These are phyloP conservation scores for Vigna trinervia DNA, from an alignment of 306 rosid genomes.

Conservation along the genomic window DNA sequence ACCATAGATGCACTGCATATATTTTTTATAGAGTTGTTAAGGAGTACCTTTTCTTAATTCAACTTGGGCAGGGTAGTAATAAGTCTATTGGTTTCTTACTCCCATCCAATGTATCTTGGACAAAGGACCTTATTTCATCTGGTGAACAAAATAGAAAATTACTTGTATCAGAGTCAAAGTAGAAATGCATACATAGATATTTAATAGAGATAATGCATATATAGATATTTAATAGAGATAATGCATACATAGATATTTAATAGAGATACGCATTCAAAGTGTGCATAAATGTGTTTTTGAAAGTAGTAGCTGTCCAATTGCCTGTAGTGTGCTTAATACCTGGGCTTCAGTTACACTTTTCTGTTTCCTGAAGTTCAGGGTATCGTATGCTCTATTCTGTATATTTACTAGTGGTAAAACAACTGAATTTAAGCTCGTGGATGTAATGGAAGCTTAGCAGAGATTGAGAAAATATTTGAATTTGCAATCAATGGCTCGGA, in stretches of 20 bases:
- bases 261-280: conserved; percentile 6
- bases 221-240: conserved; percentile 28
- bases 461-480: conserved; percentile 82
- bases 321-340: conserved; percentile 40
- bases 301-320: conserved; percentile 39
- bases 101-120: conserved; percentile 3
- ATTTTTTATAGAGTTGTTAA: conserved; percentile 13
- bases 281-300: conserved; percentile 35
- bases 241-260: conserved; percentile 34
- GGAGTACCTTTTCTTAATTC: conserved; percentile 11
- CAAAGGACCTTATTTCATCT: conserved; percentile 15
- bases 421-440: conserved; percentile 94
- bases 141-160: conserved; percentile 25
- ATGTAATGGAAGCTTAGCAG: conserved; percentile 98
- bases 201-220: neutral
- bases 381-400: conserved; percentile 79
- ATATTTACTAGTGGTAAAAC: conserved; percentile 69
- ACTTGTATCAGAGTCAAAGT: conserved; percentile 6
- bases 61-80: conserved; percentile 23
- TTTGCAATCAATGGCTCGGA: conserved; percentile 83
- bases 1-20: conserved; percentile 26
- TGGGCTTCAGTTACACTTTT: conserved; percentile 49
- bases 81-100: conserved; percentile 26
- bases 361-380: conserved; percentile 70
- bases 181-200: conserved; percentile 26